phyloP scores from a whole-genome alignment of 2,329 filamentous ascomycete species.

The Thelonectria olida region DNA sequence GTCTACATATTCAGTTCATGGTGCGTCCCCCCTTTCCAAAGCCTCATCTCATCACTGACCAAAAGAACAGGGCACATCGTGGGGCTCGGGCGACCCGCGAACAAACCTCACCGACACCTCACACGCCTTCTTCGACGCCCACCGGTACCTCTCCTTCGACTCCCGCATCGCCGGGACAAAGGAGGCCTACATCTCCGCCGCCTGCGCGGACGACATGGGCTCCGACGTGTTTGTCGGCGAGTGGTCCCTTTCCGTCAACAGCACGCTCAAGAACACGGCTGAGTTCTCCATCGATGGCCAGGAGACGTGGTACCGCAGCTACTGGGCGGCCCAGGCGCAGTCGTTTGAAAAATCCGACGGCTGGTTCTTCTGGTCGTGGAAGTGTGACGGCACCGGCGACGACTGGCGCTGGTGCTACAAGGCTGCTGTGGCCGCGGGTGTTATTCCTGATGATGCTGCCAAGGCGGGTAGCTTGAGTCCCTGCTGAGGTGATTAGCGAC shows the following conservation, averaged over 20 bases:
- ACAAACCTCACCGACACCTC: conserved; percentile 53
- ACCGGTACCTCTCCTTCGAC: conserved; percentile 68
- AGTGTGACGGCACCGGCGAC: conserved; percentile 53
- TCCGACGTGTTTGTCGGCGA: conserved; percentile 64
- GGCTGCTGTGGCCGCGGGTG: conserved; percentile 37
- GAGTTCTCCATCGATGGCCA: conserved; percentile 55
- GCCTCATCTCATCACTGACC: background rate
- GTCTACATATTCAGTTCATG: conserved; percentile 62
- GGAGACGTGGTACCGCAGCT: conserved; percentile 61
- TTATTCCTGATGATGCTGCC: conserved; percentile 38
- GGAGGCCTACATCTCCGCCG: conserved; percentile 58
- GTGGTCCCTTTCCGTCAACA: conserved; percentile 63
- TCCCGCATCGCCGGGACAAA: conserved; percentile 47
- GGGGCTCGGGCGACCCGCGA: conserved; percentile 65
- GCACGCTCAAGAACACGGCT: conserved; percentile 54
- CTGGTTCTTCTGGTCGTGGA: conserved; percentile 72
- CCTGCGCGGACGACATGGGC: conserved; percentile 57
- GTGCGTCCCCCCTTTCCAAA: conserved; percentile 26
- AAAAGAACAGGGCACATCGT: conserved; percentile 50
- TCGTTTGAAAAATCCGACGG: conserved; percentile 63
- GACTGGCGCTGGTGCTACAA: conserved; percentile 61
- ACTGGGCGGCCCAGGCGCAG: conserved; percentile 65
- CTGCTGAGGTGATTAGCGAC: background rate
- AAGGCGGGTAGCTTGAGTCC: conserved; percentile 21
- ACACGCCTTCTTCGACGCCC: conserved; percentile 64